phyloP scores from a whole-genome alignment of 192 early-diverging fungal genomes.

The Entrophospora sp. region DNA sequence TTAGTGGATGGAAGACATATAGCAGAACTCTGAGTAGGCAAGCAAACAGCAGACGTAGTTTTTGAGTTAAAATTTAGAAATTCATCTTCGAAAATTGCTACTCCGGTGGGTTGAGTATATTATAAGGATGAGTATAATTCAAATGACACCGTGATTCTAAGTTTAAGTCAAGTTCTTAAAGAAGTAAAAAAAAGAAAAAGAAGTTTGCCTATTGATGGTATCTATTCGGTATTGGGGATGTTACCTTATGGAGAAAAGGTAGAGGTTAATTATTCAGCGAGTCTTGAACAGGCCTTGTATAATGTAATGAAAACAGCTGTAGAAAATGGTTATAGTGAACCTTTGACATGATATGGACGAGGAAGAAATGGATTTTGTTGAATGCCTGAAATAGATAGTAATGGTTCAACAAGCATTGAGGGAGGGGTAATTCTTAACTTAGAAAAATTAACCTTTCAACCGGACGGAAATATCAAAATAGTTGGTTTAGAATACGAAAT shows the following conservation, averaged over 20 bases:
- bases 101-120: background rate
- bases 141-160: background rate
- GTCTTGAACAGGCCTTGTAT: background rate
- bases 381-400: background rate
- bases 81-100: constrained; percentile 13
- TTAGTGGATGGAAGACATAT: constrained; percentile 1
- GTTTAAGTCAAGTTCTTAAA: background rate
- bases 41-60: background rate
- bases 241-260: background rate
- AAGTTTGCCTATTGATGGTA: background rate
- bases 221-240: background rate
- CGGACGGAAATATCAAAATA: too few relatives aligned
- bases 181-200: background rate
- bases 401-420: too few relatives aligned
- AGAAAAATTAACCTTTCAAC: too few relatives aligned
- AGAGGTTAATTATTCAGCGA: background rate
- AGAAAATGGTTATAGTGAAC: constrained; percentile 6
- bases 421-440: too few relatives aligned
- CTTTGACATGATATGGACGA: background rate
- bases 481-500: too few relatives aligned
- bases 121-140: background rate
- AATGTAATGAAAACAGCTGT: background rate
- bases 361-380: background rate
- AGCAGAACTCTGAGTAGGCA: background rate
- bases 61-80: background rate